Percentiles rank a stretch among this genome's conserved stretches.
Evolutionary conservation across 2,329 filamentous ascomycete species (phyloP).

Genomic region (Thelonectria olida): DNA sequence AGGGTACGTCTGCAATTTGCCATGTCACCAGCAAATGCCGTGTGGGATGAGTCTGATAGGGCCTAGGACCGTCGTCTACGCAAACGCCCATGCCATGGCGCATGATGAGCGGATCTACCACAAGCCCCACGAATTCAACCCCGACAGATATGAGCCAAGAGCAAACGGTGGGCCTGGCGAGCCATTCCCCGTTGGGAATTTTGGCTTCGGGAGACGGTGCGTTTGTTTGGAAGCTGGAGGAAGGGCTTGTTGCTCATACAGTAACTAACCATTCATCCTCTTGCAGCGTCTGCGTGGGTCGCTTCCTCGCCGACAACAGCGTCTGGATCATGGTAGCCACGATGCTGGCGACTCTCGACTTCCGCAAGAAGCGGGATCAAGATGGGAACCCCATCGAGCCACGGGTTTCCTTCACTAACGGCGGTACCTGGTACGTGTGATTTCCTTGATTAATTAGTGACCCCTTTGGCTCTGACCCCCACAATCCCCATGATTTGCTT

Average conservation of each 20-base stretch:
- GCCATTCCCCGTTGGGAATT: constrained; percentile 51
- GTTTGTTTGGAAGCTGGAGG: too few relatives aligned
- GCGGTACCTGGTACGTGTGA: constrained; percentile 43
- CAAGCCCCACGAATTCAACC: constrained; percentile 55
- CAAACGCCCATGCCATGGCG: constrained; percentile 55
- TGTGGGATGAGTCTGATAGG: constrained; percentile 31
- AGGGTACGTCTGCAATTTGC: constrained; percentile 33
- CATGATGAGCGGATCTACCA: constrained; percentile 52
- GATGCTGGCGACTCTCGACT: constrained; percentile 43
- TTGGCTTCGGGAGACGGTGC: constrained; percentile 46
- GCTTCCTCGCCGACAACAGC: constrained; percentile 47
- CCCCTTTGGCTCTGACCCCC: background rate
- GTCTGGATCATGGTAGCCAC: constrained; percentile 49
- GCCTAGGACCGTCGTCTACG: constrained; percentile 48
- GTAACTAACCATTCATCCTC: background rate
- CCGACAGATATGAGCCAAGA: constrained; percentile 51
- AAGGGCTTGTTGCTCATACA: too few relatives aligned
- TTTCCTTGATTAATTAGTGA: too few relatives aligned
- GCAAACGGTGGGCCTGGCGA: constrained; percentile 48
- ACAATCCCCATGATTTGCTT: constrained; percentile 2
- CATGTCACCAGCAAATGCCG: constrained; percentile 1
- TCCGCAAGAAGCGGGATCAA: constrained; percentile 37
- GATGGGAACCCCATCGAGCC: constrained; percentile 42
- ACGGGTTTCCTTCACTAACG: constrained; percentile 42
- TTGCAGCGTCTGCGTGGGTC: constrained; percentile 43